A percentile compares a stretch with the other conserved stretches of the same genome.
Evolutionary conservation across 495 filamentous ascomycete species (phyloP).

Genomic region (Penicillium roqueforti): DNA sequence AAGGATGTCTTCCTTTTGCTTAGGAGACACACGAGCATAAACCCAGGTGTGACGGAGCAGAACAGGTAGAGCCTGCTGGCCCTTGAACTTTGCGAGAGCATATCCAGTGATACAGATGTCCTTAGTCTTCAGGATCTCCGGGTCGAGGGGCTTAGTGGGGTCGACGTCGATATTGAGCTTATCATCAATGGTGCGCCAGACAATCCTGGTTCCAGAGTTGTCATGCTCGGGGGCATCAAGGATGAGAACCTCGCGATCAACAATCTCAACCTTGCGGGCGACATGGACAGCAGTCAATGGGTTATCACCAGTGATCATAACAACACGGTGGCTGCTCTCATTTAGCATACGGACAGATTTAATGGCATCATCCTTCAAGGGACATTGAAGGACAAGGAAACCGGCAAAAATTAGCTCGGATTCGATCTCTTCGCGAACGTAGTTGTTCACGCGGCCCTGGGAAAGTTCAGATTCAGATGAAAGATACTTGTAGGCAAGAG

Average conservation of each 20-base stretch:
- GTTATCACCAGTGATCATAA: slow-evolving; percentile 99
- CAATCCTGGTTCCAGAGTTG: slow-evolving; percentile 70
- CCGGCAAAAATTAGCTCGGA: slow-evolving; percentile 81
- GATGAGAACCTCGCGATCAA: slow-evolving; percentile 92
- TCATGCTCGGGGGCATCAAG: slow-evolving; percentile 93
- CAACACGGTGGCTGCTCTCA: slow-evolving; percentile 94
- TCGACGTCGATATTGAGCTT: slow-evolving; percentile 83
- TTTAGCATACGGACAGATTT: slow-evolving; percentile 94
- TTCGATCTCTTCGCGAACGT: slow-evolving; percentile 90
- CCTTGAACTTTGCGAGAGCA: slow-evolving; percentile 84
- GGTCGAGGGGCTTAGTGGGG: slow-evolving; percentile 73
- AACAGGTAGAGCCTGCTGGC: slow-evolving; percentile 63
- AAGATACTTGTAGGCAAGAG: slow-evolving; percentile 90
- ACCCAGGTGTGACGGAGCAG: slow-evolving; percentile 92
- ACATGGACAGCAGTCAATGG: slow-evolving; percentile 95
- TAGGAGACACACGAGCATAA: slow-evolving; percentile 95
- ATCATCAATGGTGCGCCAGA: slow-evolving; percentile 96
- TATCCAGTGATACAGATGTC: slow-evolving; percentile 97
- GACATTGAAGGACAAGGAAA: slow-evolving; percentile 92
- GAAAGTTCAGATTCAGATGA: slow-evolving; percentile 74
- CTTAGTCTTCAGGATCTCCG: slow-evolving; percentile 75
- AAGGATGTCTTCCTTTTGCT: slow-evolving; percentile 98
- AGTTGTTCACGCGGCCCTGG: slow-evolving; percentile 80
- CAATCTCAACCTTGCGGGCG: slow-evolving; percentile 92
- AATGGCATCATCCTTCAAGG: slow-evolving; percentile 94